phyloP scores from a whole-genome alignment of 129 eudicot genomes.

The Escallonia rubra region DNA sequence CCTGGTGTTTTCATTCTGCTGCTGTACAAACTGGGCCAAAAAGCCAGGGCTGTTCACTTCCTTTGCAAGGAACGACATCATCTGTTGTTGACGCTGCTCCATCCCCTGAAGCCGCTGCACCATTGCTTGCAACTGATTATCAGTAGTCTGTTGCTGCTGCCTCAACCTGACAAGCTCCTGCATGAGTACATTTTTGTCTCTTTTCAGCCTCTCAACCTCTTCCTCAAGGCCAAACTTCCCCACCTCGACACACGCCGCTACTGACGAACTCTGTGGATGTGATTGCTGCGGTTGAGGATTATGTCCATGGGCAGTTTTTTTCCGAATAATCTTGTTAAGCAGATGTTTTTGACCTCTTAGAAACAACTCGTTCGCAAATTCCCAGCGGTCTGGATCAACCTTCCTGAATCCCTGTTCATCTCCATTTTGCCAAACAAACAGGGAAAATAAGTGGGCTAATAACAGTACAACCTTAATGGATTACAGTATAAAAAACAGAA shows the following conservation, averaged over 20 bases:
- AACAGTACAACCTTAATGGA: too few species aligned
- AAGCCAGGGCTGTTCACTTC: conserved; percentile 84
- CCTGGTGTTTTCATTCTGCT: conserved; percentile 57
- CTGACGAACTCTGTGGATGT: conserved; percentile 48
- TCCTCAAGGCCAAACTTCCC: conserved; percentile 90
- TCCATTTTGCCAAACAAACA: background rate
- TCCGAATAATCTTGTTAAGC: conserved; percentile 54
- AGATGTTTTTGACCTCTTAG: conserved; percentile 78
- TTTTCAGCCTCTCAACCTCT: conserved; percentile 80
- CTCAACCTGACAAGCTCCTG: conserved; percentile 78
- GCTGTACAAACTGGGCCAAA: conserved; percentile 74
- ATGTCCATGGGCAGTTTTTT: conserved; percentile 66
- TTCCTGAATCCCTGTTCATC: conserved; percentile 70
- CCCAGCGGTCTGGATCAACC: conserved; percentile 95
- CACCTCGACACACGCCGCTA: conserved; percentile 77
- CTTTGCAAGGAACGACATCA: conserved; percentile 91
- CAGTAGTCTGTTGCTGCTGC: conserved; percentile 84
- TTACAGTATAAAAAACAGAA: too few species aligned
- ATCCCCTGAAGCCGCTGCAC: conserved; percentile 85
- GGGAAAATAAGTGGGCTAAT: too few species aligned
- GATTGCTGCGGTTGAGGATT: conserved; percentile 45
- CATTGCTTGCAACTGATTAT: conserved; percentile 70
- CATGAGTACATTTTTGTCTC: conserved; percentile 83
- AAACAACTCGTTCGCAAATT: conserved; percentile 88
- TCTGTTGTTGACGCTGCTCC: conserved; percentile 92